A percentile compares a stretch with the other conserved stretches of the same genome.
Evolutionary conservation across 768 basidiomycete species (phyloP).

Genomic region (Collybia nuda): DNA sequence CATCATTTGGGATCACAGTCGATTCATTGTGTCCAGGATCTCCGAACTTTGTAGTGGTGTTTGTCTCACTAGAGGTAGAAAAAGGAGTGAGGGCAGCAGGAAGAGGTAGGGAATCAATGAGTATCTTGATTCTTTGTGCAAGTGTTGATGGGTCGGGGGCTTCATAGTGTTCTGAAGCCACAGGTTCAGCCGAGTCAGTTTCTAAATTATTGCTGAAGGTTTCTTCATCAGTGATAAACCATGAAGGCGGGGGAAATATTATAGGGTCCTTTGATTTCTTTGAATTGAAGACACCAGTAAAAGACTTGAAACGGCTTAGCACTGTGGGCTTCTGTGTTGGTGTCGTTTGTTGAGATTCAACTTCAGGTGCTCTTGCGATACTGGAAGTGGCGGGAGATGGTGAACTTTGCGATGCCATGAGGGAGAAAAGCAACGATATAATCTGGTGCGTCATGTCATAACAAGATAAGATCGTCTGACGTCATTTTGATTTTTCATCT

Average conservation of each 20-base stretch:
- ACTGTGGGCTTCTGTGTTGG: conserved; percentile 34
- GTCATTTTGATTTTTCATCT: too few relatives aligned
- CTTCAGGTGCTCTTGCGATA: too few relatives aligned
- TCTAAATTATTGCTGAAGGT: not conserved
- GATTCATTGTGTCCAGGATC: conserved; percentile 3
- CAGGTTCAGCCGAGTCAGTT: not conserved
- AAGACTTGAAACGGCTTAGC: conserved; percentile 33
- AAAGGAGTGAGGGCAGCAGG: conserved; percentile 22
- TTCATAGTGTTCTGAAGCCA: conserved; percentile 16
- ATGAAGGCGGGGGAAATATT: conserved; percentile 47
- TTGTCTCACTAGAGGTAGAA: conserved; percentile 4
- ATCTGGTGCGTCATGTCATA: too few relatives aligned
- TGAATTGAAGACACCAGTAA: conserved; percentile 21
- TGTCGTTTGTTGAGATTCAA: too few relatives aligned
- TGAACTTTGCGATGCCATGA: too few relatives aligned
- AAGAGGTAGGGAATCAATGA: conserved; percentile 37
- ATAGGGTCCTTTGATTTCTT: conserved; percentile 21
- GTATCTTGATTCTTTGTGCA: conserved; percentile 30
- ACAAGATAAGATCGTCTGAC: too few relatives aligned
- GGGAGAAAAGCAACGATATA: too few relatives aligned
- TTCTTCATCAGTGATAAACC: conserved; percentile 36
- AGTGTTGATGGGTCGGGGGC: conserved; percentile 34
- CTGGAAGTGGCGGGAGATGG: too few relatives aligned
- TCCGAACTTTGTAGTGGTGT: conserved; percentile 11
- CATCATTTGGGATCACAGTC: conserved; percentile 13